Conservation (phyloP, 208 protist species). For the Porcisia deanei region DNA sequence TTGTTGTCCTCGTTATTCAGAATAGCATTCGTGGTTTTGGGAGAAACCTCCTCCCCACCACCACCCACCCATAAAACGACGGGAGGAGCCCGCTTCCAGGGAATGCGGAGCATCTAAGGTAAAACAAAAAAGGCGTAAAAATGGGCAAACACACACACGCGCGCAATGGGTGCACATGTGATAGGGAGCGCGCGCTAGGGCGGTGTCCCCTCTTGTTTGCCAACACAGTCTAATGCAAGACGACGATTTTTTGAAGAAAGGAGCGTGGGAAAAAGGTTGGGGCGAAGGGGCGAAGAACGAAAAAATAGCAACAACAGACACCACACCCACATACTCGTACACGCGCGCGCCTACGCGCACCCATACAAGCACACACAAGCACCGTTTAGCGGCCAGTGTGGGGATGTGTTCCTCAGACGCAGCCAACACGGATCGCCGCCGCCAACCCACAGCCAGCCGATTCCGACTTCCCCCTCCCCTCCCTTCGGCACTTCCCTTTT, state of each 20-base stretch:
- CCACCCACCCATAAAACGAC: constrained; percentile 5
- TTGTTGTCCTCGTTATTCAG: background rate
- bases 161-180: too few relatives aligned
- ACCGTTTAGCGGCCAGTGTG: background rate
- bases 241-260: too few relatives aligned
- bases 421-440: background rate
- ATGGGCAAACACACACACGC: background rate
- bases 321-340: too few relatives aligned
- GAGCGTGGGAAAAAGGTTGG: too few relatives aligned
- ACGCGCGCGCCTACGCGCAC: background rate
- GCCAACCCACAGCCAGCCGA: background rate
- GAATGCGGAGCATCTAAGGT: background rate
- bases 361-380: background rate
- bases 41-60: background rate
- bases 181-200: too few relatives aligned
- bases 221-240: too few relatives aligned
- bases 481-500: background rate
- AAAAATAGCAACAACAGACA: too few relatives aligned
- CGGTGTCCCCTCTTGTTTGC: too few relatives aligned
- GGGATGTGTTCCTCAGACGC: background rate
- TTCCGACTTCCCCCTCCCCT: background rate
- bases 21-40: background rate
- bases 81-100: background rate
- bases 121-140: constrained; percentile 12
- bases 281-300: too few relatives aligned